phyloP scores from a whole-genome alignment of 1,284 basidiomycete genomes.

The Chalciporus sp. region DNA sequence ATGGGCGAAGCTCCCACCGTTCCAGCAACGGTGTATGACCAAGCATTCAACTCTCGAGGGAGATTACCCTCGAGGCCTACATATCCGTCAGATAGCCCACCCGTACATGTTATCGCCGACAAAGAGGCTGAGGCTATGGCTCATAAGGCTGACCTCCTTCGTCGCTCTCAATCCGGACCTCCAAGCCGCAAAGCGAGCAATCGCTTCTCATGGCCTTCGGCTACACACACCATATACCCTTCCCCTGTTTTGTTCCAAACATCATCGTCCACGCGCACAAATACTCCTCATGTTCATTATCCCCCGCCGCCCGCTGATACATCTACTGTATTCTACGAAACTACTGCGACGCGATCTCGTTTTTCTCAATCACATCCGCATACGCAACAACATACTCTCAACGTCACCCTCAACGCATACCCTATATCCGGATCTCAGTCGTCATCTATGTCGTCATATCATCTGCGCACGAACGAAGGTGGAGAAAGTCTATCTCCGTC shows the following conservation, averaged over 20 bases:
- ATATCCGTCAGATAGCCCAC: conserved; percentile 8
- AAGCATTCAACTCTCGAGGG: conserved; percentile 25
- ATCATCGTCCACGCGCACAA: conserved; percentile 39
- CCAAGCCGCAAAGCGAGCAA: conserved; percentile 36
- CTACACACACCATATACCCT: conserved; percentile 37
- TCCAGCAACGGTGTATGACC: conserved; percentile 10
- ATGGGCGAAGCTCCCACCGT: conserved; percentile 18
- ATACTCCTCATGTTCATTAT: conserved; percentile 37
- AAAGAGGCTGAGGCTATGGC: conserved; percentile 27
- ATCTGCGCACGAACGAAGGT: conserved; percentile 23
- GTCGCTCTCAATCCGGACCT: conserved; percentile 45
- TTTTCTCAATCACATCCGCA: conserved; percentile 18
- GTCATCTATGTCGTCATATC: conserved; percentile 37
- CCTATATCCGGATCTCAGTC: conserved; percentile 45
- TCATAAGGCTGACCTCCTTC: conserved; percentile 39
- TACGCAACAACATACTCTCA: conserved; percentile 24
- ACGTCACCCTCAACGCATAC: conserved; percentile 38
- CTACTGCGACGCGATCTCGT: conserved; percentile 39
- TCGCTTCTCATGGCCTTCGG: conserved; percentile 39
- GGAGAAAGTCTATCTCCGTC: conserved; percentile 14
- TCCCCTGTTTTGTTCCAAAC: conserved; percentile 42
- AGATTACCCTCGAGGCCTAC: conserved; percentile 22
- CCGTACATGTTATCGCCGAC: conserved; percentile 20
- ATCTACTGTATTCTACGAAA: conserved; percentile 64
- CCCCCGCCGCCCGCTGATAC: conserved; percentile 35